Evolutionary conservation across 208 protist species (phyloP).

Genomic region (Wallacemonas rigidus): DNA sequence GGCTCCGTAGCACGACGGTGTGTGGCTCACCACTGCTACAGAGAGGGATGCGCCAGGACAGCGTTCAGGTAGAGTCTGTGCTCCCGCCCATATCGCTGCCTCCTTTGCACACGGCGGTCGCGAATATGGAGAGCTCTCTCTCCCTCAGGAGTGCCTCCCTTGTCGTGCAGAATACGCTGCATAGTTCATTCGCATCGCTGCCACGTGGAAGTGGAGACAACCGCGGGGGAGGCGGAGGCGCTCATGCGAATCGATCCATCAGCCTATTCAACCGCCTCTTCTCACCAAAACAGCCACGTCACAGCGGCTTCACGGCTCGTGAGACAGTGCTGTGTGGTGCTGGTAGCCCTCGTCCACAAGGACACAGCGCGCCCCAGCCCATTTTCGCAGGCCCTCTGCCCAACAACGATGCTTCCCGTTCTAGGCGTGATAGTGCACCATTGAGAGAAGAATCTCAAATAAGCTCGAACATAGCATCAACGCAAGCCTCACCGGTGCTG

Average conservation of each 20-base stretch:
- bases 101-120: not conserved
- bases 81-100: not conserved
- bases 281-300: not conserved
- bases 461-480: not conserved
- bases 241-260: not conserved
- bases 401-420: not conserved
- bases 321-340: not conserved
- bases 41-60: not conserved
- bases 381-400: not conserved
- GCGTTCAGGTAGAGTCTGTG: not conserved
- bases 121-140: not conserved
- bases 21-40: not conserved
- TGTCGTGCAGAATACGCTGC: not conserved
- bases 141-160: not conserved
- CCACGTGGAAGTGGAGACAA: not conserved
- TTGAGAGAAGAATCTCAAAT: not conserved
- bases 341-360: not conserved
- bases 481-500: not conserved
- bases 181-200: not conserved
- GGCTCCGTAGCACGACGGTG: not conserved
- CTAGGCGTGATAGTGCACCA: no score
- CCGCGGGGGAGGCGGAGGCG: not conserved
- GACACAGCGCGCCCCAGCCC: not conserved
- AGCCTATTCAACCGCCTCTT: conserved; percentile 2
- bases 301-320: not conserved